A percentile compares a stretch with the other conserved stretches of the same genome.
Evolutionary conservation across 441 rosid species (phyloP).

Genomic region (Capsella rubella): DNA sequence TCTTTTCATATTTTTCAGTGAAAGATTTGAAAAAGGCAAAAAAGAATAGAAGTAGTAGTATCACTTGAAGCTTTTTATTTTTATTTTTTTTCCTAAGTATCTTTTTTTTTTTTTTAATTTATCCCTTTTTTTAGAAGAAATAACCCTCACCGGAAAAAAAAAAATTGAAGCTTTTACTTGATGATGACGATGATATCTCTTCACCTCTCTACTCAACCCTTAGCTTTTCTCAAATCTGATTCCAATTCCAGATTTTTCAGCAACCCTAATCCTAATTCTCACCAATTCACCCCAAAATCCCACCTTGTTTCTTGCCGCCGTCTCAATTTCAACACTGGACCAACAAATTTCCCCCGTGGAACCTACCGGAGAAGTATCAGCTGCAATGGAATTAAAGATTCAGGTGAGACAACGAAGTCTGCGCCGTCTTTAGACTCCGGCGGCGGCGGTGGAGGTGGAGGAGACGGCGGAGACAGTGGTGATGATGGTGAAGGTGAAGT

Average conservation of each 20-base stretch:
- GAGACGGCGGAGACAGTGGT: constrained; percentile 47
- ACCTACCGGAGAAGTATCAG: constrained; percentile 35
- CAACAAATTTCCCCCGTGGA: constrained; percentile 20
- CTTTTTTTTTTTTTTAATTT: not conserved
- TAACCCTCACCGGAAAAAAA: not conserved
- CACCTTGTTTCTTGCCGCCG: constrained; percentile 29
- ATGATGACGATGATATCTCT: constrained; percentile 51
- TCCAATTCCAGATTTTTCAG: constrained; percentile 26
- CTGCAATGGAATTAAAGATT: constrained; percentile 60
- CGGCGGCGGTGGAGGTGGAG: constrained; percentile 43
- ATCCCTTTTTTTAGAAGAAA: not conserved
- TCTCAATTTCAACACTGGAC: constrained; percentile 28
- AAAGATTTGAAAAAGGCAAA: no score
- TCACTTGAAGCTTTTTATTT: not conserved
- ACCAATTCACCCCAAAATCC: constrained; percentile 24
- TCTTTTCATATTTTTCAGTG: no score
- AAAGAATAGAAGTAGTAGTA: no score
- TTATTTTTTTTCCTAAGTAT: not conserved
- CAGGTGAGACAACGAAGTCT: constrained; percentile 53
- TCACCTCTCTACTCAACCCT: constrained; percentile 41
- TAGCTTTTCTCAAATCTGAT: constrained; percentile 47
- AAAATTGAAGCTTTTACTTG: constrained; percentile 18
- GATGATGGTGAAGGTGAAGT: constrained; percentile 54
- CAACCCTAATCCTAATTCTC: constrained; percentile 37
- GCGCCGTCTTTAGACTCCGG: constrained; percentile 50